Evolutionary conservation across 2,329 filamentous ascomycete genomes (phyloP).

Genomic region (Anthostomella pinea): DNA sequence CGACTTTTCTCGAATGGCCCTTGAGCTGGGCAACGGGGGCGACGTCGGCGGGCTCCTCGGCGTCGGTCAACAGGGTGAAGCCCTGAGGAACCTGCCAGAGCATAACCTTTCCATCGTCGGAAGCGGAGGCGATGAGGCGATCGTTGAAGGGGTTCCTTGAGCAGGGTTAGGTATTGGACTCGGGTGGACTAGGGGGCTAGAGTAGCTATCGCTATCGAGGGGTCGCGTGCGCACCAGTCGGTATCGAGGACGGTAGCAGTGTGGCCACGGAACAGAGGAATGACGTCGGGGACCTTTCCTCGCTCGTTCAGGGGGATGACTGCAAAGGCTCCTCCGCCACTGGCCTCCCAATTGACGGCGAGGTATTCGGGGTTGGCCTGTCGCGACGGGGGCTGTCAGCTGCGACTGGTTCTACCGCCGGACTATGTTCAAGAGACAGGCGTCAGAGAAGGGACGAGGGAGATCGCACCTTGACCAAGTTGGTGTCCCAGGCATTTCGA

Average conservation of each 20-base stretch:
- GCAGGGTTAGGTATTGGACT: slow-evolving; percentile 28
- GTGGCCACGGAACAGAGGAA: slow-evolving; percentile 94
- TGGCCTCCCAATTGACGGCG: slow-evolving; percentile 97
- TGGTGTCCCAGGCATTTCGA: slow-evolving; percentile 98
- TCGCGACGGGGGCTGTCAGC: slow-evolving; percentile 21
- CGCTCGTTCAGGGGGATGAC: slow-evolving; percentile 88
- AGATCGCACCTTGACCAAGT: slow-evolving; percentile 79
- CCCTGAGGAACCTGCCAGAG: slow-evolving; percentile 90
- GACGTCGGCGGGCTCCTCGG: slow-evolving; percentile 80
- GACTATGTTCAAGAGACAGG: too few species aligned
- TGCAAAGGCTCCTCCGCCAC: slow-evolving; percentile 93
- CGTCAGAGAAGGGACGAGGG: too few species aligned
- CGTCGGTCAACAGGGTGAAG: slow-evolving; percentile 82
- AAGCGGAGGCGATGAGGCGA: slow-evolving; percentile 84
- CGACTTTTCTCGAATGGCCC: slow-evolving; percentile 93
- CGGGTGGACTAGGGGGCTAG: slow-evolving; percentile 6
- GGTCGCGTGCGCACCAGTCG: slow-evolving; percentile 68
- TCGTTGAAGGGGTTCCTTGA: slow-evolving; percentile 94
- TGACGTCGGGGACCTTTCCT: slow-evolving; percentile 86
- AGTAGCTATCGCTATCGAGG: slow-evolving; percentile 14
- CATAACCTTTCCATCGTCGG: slow-evolving; percentile 95
- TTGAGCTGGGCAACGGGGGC: slow-evolving; percentile 75
- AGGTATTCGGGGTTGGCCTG: slow-evolving; percentile 95
- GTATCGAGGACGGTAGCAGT: slow-evolving; percentile 95
- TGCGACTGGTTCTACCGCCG: slow-evolving; percentile 6